Percentiles rank a stretch among this genome's conserved stretches.
Evolutionary conservation across 2,329 filamentous ascomycete species (phyloP).

Genomic region (Botrytis tulipae): DNA sequence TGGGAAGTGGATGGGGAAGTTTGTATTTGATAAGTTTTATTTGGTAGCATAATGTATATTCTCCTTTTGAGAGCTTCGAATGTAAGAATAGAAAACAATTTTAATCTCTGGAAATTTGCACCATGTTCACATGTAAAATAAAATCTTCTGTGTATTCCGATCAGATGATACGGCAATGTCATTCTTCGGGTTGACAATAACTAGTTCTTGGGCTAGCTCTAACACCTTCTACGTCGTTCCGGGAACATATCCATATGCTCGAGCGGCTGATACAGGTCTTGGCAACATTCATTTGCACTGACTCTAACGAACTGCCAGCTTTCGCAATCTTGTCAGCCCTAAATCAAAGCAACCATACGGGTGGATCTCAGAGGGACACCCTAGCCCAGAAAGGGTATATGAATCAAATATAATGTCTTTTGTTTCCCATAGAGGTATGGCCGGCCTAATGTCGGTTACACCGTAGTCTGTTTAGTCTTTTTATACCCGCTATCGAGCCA

Average conservation of each 20-base stretch:
- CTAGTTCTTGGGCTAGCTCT: neutral
- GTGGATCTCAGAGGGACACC: neutral
- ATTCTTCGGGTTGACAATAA: neutral
- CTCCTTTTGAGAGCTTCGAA: neutral
- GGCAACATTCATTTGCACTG: neutral
- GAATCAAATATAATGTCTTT: neutral
- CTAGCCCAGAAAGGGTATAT: neutral
- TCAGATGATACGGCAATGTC: neutral
- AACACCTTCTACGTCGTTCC: neutral
- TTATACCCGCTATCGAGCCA: neutral
- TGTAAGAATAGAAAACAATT: neutral
- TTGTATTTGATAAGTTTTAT: neutral
- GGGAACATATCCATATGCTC: no score
- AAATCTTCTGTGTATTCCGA: neutral
- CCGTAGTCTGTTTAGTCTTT: neutral
- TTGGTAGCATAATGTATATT: constrained; percentile 5
- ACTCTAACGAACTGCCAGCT: neutral
- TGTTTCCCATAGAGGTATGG: neutral
- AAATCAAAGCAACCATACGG: neutral
- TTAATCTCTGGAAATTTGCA: neutral
- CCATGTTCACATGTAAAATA: neutral
- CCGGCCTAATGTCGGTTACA: neutral
- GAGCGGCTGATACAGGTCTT: no score
- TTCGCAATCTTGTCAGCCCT: neutral
- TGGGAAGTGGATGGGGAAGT: neutral